These are phyloP conservation scores for Pistacia atlantica DNA, from an alignment of 345 rosid species.

Conservation along the genomic window DNA sequence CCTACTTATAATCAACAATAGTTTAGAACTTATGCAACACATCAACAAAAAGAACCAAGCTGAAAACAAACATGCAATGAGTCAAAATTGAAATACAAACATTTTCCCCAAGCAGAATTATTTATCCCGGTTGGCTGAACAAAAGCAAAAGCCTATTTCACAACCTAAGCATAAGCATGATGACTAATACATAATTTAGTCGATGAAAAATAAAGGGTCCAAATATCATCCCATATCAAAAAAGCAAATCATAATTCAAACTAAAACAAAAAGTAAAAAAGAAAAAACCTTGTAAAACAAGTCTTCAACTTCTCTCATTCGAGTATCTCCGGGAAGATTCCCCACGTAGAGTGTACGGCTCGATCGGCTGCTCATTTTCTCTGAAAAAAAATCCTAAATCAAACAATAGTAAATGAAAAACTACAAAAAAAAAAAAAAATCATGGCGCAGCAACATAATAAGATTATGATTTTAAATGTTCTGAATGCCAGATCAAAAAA, in stretches of 20 bases:
- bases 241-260: background rate
- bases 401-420: background rate
- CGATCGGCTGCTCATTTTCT: slow-evolving; percentile 76
- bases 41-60: background rate
- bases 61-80: background rate
- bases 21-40: too few relatives aligned
- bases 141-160: too few relatives aligned
- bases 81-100: background rate
- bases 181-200: too few relatives aligned
- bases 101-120: background rate
- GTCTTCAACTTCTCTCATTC: slow-evolving; percentile 88
- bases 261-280: background rate
- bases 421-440: too few relatives aligned
- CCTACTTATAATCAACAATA: too few relatives aligned
- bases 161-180: too few relatives aligned
- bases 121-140: too few relatives aligned
- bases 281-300: slow-evolving; percentile 75
- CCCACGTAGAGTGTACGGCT: slow-evolving; percentile 91
- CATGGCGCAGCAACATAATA: too few relatives aligned
- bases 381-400: slow-evolving; percentile 16
- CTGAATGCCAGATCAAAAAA: background rate
- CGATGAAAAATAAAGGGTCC: too few relatives aligned
- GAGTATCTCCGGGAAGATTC: slow-evolving; percentile 92
- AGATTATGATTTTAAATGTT: too few relatives aligned
- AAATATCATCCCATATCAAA: background rate